Evolutionary conservation across 2,329 filamentous ascomycete species (phyloP).

Genomic region (Nigrospora sphaerica): DNA sequence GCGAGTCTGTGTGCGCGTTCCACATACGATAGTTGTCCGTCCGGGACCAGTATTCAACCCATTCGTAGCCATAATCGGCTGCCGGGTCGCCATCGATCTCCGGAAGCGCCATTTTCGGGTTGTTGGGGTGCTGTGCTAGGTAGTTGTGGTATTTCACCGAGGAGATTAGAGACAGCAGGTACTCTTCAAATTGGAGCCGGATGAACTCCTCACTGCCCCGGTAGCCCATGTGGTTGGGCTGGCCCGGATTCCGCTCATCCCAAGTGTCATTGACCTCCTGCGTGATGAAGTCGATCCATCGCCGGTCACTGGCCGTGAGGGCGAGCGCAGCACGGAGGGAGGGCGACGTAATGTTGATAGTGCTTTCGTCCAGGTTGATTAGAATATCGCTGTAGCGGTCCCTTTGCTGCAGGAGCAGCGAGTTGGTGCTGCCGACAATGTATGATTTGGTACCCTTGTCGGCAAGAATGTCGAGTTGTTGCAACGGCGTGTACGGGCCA

Average conservation of each 20-base stretch:
- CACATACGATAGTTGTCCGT: slow-evolving; percentile 93
- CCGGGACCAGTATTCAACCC: slow-evolving; percentile 77
- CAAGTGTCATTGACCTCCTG: slow-evolving; percentile 93
- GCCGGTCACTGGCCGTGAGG: slow-evolving; percentile 78
- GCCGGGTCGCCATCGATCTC: slow-evolving; percentile 78
- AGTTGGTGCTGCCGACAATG: slow-evolving; percentile 95
- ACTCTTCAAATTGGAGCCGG: slow-evolving; percentile 93
- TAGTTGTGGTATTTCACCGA: slow-evolving; percentile 84
- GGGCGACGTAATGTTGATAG: slow-evolving; percentile 74
- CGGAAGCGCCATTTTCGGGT: slow-evolving; percentile 54
- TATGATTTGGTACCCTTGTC: slow-evolving; percentile 96
- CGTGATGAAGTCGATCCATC: slow-evolving; percentile 95
- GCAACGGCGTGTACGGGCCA: slow-evolving; percentile 91
- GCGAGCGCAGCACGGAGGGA: slow-evolving; percentile 69
- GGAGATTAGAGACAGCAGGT: slow-evolving; percentile 81
- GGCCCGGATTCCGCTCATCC: slow-evolving; percentile 83
- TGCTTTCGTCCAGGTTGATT: slow-evolving; percentile 84
- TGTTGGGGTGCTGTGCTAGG: slow-evolving; percentile 41
- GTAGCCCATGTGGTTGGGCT: slow-evolving; percentile 93
- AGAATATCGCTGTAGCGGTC: slow-evolving; percentile 95
- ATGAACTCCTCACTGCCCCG: slow-evolving; percentile 97
- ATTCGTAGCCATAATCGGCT: slow-evolving; percentile 75
- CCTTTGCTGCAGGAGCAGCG: slow-evolving; percentile 83
- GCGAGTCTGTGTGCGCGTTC: slow-evolving; percentile 69
- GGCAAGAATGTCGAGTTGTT: slow-evolving; percentile 89